Base-by-base conservation (phyloP, 2,329 filamentous ascomycete species). In the Clonostachys byssicola region DNA sequence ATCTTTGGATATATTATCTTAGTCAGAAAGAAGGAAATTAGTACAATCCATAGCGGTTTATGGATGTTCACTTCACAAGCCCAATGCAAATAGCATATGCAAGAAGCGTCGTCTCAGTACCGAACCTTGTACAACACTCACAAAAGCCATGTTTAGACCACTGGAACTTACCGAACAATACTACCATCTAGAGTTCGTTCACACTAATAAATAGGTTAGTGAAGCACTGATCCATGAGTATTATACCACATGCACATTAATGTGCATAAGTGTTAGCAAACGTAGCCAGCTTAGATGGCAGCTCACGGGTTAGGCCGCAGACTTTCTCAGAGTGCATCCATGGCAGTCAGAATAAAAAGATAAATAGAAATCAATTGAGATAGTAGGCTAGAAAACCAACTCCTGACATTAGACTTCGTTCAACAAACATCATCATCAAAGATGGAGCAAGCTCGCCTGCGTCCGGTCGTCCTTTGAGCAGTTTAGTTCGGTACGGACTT, bases 101-200 rank as follows among this genome's bases (percentile, higher is more conserved):
- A 23, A 81, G 72, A 20, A 90, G 75, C 66, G 88, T 85, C 65
- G 66, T 70, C 64, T 88, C 83, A 2, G 84, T 78, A 55, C 77
- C 73, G 48, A 85, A 30, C 23, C 23, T 10, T 30, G 23, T 10
- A 30, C 23, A 30, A 30, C 23, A 30, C 23, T 30, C 23, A 10
- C 23, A 9, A 30, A 30, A 30, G 23, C 9, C 23, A 30, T 30
- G 4, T 30, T 30, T 4, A 30, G 9, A 30, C 23, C 23, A 30
- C 23, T 30, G 9, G 9, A 30, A 30, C 1, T 65, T 48, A 1
- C 80, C 84, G 77, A 59, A 89, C 85, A 12, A 86, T 86, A 48
- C 75, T 81, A 70, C 94, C 89, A 57, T 94, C 89, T 35, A 95
- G 76, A 1, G 85, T 85, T 41, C 89, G 75, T 68, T 92, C 88